A percentile compares a stretch with the other conserved stretches of the same genome.
phyloP scores from a whole-genome alignment of 2,329 filamentous ascomycete species.

The Tetracladium maxilliforme region DNA sequence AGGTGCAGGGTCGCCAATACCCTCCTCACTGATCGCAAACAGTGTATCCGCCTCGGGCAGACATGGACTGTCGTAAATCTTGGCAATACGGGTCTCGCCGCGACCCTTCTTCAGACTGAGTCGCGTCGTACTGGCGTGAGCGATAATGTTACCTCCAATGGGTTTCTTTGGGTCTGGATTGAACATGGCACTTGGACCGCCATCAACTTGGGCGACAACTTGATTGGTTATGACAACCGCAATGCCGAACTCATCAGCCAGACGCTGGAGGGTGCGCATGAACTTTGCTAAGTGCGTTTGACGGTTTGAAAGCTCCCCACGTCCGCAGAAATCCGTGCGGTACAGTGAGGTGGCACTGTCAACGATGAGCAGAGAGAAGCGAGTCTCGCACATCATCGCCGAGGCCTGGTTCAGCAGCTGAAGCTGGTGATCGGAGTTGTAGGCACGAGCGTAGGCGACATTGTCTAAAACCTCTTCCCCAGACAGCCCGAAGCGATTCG shows the following conservation, averaged over 20 bases:
- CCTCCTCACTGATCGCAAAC: constrained; percentile 94
- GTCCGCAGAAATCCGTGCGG: constrained; percentile 90
- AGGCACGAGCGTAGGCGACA: constrained; percentile 92
- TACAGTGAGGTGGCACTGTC: constrained; percentile 94
- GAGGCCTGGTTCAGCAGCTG: constrained; percentile 89
- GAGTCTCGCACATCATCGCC: constrained; percentile 98
- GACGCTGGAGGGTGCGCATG: constrained; percentile 67
- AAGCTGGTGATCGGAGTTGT: constrained; percentile 96
- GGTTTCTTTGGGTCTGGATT: constrained; percentile 99
- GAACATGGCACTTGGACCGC: constrained; percentile 93
- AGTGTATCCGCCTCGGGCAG: constrained; percentile 91
- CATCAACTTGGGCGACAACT: constrained; percentile 95
- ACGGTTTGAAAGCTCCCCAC: constrained; percentile 86
- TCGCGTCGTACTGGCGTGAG: constrained; percentile 88
- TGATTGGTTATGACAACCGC: constrained; percentile 98
- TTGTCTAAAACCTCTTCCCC: constrained; percentile 98
- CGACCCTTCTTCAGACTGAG: constrained; percentile 92
- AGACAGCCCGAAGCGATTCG: constrained; percentile 84
- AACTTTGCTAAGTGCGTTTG: constrained; percentile 85
- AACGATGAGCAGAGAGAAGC: constrained; percentile 89
- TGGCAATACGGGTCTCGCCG: constrained; percentile 90
- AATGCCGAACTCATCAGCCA: constrained; percentile 80
- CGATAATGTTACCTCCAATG: constrained; percentile 97
- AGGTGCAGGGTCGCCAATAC: constrained; percentile 87
- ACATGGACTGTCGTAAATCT: constrained; percentile 98